Percentiles rank a stretch among this genome's conserved stretches.
phyloP scores from a whole-genome alignment of 495 filamentous ascomycete genomes.

The Penicillium bialowiezense region DNA sequence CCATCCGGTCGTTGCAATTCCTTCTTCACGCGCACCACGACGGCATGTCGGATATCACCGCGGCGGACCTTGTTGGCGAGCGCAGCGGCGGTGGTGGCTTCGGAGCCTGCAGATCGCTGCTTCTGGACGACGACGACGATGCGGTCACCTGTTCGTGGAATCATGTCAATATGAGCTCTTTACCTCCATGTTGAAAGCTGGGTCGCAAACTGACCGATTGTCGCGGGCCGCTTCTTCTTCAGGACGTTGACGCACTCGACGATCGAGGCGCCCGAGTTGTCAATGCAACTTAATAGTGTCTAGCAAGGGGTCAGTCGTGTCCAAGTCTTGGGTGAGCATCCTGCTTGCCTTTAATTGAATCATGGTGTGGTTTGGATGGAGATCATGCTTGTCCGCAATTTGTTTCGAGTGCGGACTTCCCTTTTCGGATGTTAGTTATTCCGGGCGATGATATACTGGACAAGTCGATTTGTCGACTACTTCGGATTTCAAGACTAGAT shows the following conservation, averaged over 20 bases:
- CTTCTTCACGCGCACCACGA: conserved; percentile 88
- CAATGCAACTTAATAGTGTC: conserved; percentile 99
- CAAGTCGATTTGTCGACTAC: background rate
- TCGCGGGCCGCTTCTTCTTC: conserved; percentile 84
- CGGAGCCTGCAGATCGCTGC: conserved; percentile 73
- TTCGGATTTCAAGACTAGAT: background rate
- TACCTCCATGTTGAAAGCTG: background rate
- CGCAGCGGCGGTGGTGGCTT: conserved; percentile 52
- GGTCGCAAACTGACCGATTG: conserved; percentile 68
- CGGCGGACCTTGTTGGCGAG: conserved; percentile 90
- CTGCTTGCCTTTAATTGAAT: conserved; percentile 89
- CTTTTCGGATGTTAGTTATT: conserved; percentile 7
- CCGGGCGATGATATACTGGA: conserved; percentile 9
- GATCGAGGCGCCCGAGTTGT: conserved; percentile 97
- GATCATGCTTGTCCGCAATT: conserved; percentile 21
- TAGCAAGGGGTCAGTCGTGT: conserved; percentile 34
- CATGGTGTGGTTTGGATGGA: conserved; percentile 58
- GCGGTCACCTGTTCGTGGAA: conserved; percentile 67
- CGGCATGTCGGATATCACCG: conserved; percentile 94
- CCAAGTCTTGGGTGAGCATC: background rate
- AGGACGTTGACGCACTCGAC: conserved; percentile 95
- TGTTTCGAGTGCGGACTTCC: conserved; percentile 17
- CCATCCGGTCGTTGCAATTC: conserved; percentile 84
- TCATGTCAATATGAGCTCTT: conserved; percentile 3
- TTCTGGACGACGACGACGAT: conserved; percentile 98